Evolutionary conservation across 768 basidiomycete species (phyloP).

Genomic region (Auriscalpium vulgare): DNA sequence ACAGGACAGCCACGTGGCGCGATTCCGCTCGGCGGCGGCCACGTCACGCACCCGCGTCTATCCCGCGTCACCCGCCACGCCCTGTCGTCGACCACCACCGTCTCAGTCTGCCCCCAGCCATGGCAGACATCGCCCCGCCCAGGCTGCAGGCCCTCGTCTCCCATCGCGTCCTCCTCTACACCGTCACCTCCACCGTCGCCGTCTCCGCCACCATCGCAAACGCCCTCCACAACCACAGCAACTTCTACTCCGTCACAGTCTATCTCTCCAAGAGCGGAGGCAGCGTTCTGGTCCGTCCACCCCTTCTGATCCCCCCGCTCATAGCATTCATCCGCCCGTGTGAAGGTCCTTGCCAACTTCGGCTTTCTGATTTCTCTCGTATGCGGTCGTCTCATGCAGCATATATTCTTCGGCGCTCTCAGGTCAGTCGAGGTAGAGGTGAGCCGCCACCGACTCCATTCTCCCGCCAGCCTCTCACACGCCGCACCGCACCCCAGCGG

Average conservation of each 20-base stretch:
- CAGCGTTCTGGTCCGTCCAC: constrained; percentile 70
- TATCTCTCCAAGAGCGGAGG: constrained; percentile 89
- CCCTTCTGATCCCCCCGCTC: background rate
- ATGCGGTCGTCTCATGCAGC: constrained; percentile 70
- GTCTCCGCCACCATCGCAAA: constrained; percentile 69
- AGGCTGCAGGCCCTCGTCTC: constrained; percentile 45
- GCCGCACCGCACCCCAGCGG: constrained; percentile 45
- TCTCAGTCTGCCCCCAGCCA: background rate
- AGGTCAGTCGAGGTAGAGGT: constrained; percentile 91
- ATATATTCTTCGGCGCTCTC: constrained; percentile 86
- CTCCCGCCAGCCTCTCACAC: background rate
- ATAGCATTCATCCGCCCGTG: background rate
- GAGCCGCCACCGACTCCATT: constrained; percentile 15
- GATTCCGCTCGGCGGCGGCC: background rate
- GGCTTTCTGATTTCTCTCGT: constrained; percentile 70
- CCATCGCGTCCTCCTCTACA: constrained; percentile 65
- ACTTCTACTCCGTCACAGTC: constrained; percentile 92
- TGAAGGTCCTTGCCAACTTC: constrained; percentile 87
- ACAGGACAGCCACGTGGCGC: background rate
- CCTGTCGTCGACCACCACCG: background rate
- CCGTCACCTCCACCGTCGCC: constrained; percentile 54
- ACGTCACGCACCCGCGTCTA: background rate
- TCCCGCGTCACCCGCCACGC: background rate
- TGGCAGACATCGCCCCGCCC: constrained; percentile 41
- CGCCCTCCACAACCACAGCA: constrained; percentile 75